Conservation (phyloP, 1,284 basidiomycete species). For the Pascua guehoae region DNA sequence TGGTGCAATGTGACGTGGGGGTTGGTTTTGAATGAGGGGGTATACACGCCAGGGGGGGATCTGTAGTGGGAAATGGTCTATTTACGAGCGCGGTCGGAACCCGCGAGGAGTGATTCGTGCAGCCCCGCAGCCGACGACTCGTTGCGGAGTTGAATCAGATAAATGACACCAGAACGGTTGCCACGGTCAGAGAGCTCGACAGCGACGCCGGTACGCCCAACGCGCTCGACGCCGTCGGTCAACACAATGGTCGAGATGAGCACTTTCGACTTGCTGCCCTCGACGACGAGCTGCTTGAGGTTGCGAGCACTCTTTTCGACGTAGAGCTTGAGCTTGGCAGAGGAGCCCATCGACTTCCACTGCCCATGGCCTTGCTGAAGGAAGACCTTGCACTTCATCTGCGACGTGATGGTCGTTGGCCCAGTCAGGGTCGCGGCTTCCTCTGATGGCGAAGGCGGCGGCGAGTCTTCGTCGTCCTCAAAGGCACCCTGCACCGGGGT, state of each 20-base stretch:
- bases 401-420: slow-evolving; percentile 73
- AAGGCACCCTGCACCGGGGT: slow-evolving; percentile 1
- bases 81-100: slow-evolving; percentile 64
- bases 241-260: slow-evolving; percentile 94
- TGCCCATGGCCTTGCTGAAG: slow-evolving; percentile 90
- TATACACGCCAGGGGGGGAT: not conserved
- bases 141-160: slow-evolving; percentile 93
- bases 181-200: slow-evolving; percentile 91
- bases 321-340: slow-evolving; percentile 80
- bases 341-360: slow-evolving; percentile 89
- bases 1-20: too few species aligned
- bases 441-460: slow-evolving; percentile 30
- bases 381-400: slow-evolving; percentile 99
- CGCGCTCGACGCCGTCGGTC: slow-evolving; percentile 92
- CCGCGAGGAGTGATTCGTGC: slow-evolving; percentile 80
- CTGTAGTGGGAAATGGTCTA: slow-evolving; percentile 3
- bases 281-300: slow-evolving; percentile 93
- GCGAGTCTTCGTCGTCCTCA: slow-evolving; percentile 3
- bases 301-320: slow-evolving; percentile 65
- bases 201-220: slow-evolving; percentile 95
- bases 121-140: slow-evolving; percentile 80
- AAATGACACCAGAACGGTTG: slow-evolving; percentile 86
- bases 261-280: slow-evolving; percentile 65
- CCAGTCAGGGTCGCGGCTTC: slow-evolving; percentile 57
- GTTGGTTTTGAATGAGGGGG: not conserved